Evolutionary conservation across 768 basidiomycete species (phyloP).

Genomic region (Suillus placidus): DNA sequence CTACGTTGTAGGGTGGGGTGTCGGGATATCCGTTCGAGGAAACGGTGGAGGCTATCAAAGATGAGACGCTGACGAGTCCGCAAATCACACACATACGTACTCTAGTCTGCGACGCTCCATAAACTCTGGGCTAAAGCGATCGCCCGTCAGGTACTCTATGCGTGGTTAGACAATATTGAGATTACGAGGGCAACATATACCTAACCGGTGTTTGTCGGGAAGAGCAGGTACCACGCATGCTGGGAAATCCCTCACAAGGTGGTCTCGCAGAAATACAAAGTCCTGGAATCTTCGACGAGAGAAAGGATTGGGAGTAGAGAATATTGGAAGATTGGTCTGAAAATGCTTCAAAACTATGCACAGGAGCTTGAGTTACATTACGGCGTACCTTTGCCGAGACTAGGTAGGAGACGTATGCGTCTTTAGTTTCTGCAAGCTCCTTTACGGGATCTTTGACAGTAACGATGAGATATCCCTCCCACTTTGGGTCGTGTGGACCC

Average conservation of each 20-base stretch:
- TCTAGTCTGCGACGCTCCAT: slow-evolving; percentile 90
- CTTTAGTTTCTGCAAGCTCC: slow-evolving; percentile 95
- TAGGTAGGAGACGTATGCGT: slow-evolving; percentile 93
- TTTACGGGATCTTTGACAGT: slow-evolving; percentile 91
- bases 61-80: not conserved
- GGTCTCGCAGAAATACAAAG: slow-evolving; percentile 90
- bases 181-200: slow-evolving; percentile 47
- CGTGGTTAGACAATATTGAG: slow-evolving; percentile 9
- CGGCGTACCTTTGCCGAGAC: slow-evolving; percentile 80
- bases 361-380: not conserved
- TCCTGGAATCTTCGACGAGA: slow-evolving; percentile 93
- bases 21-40: slow-evolving; percentile 85
- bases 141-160: slow-evolving; percentile 95
- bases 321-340: slow-evolving; percentile 90
- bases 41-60: slow-evolving; percentile 78
- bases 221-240: slow-evolving; percentile 98
- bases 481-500: slow-evolving; percentile 80
- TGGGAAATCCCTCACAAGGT: slow-evolving; percentile 89
- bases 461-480: slow-evolving; percentile 86
- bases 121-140: slow-evolving; percentile 96
- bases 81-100: slow-evolving; percentile 47
- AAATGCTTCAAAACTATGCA: slow-evolving; percentile 15
- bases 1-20: slow-evolving; percentile 94
- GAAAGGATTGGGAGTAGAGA: slow-evolving; percentile 72
- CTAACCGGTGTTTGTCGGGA: slow-evolving; percentile 95